phyloP scores from a whole-genome alignment of 2,329 filamentous ascomycete genomes.

The Clonostachys chloroleuca region DNA sequence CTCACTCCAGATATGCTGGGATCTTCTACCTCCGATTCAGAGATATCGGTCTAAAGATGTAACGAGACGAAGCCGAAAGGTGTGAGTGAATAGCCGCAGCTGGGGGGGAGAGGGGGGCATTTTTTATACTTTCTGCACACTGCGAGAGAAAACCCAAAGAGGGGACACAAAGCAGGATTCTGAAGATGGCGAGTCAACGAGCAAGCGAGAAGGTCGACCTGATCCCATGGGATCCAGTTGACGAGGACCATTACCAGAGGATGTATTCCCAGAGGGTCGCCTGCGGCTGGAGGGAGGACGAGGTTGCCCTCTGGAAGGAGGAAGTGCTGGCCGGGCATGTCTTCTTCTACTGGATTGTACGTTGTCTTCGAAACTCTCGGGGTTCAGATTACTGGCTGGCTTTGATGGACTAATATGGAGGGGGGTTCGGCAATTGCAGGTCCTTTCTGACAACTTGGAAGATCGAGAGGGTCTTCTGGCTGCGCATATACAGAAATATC shows the following conservation, averaged over 20 bases:
- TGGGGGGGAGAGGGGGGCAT: too few species aligned
- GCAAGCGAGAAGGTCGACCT: slow-evolving; percentile 18
- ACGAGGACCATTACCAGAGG: slow-evolving; percentile 29
- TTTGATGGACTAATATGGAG: background rate
- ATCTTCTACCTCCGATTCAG: too few species aligned
- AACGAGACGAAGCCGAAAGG: too few species aligned
- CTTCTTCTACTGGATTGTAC: slow-evolving; percentile 33
- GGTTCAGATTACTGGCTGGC: background rate
- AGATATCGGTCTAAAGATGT: too few species aligned
- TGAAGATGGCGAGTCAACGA: background rate
- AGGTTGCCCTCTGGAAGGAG: slow-evolving; percentile 26
- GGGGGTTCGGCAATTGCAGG: background rate
- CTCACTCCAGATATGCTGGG: too few species aligned
- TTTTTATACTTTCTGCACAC: too few species aligned
- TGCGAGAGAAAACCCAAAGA: slow-evolving; percentile 1
- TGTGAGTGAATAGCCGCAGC: too few species aligned
- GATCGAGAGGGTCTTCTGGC: slow-evolving; percentile 18
- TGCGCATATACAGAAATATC: slow-evolving; percentile 19
- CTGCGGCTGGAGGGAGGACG: slow-evolving; percentile 36
- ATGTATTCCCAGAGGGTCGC: slow-evolving; percentile 36
- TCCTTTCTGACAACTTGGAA: slow-evolving; percentile 17
- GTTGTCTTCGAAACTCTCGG: slow-evolving; percentile 6
- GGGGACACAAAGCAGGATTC: background rate
- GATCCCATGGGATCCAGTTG: slow-evolving; percentile 37
- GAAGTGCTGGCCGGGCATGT: slow-evolving; percentile 25